Evolutionary conservation across 176 grass and related monocot species (phyloP).

Genomic region (Bromus sterilis): DNA sequence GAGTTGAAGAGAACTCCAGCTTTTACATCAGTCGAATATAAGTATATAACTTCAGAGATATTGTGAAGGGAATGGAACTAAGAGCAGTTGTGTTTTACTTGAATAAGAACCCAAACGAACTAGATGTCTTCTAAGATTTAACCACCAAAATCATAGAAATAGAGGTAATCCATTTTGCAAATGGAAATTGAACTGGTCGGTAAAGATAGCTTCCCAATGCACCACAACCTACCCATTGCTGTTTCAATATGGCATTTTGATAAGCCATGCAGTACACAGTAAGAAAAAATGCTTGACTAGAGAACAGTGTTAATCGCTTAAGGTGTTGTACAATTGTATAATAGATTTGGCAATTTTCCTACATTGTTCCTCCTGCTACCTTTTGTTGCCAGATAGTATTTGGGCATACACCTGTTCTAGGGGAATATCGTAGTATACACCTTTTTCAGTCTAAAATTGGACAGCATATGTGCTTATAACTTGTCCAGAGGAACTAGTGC

Average conservation of each 20-base stretch:
- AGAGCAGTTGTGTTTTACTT: neutral
- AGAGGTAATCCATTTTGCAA: constrained; percentile 7
- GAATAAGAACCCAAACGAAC: constrained; percentile 9
- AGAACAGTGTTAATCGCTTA: neutral
- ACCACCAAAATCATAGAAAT: neutral
- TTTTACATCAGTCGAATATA: constrained; percentile 7
- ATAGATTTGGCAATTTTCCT: neutral
- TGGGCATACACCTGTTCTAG: neutral
- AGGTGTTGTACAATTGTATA: neutral
- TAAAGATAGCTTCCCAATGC: neutral
- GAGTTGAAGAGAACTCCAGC: neutral
- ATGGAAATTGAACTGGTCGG: neutral
- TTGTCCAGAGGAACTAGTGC: neutral
- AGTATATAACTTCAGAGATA: neutral
- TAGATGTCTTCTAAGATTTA: constrained; percentile 1
- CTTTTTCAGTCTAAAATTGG: neutral
- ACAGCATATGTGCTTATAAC: neutral
- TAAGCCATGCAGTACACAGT: neutral
- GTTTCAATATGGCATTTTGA: neutral
- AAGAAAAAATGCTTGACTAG: constrained; percentile 4
- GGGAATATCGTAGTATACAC: neutral
- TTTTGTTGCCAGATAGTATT: neutral
- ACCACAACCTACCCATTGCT: constrained; percentile 3
- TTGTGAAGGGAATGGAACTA: constrained; percentile 1
- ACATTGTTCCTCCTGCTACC: neutral